Evolutionary conservation across 345 rosid species (phyloP).

Genomic region (Salix purpurea): DNA sequence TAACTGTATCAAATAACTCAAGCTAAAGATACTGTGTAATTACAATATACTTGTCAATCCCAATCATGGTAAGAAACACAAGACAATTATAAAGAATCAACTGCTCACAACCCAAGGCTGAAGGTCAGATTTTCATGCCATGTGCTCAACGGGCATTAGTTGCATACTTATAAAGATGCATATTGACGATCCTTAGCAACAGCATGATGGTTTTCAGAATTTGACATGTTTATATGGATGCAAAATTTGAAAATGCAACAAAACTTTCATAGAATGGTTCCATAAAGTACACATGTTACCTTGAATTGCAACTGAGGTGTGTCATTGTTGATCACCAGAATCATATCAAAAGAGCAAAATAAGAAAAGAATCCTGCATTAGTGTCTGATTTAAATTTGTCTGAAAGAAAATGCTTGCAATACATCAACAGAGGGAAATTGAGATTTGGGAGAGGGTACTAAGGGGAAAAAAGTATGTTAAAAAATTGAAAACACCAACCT

Average conservation of each 20-base stretch:
- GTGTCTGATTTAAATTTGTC: constrained; percentile 1
- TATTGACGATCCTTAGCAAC: not conserved
- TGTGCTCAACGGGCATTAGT: not conserved
- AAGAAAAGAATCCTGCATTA: constrained; percentile 20
- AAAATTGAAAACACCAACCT: constrained; percentile 43
- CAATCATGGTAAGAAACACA: not conserved
- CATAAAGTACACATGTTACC: constrained; percentile 33
- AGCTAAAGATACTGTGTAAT: not conserved
- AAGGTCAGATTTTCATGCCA: not conserved
- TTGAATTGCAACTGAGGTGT: constrained; percentile 57
- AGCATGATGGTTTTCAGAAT: not conserved
- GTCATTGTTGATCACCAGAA: constrained; percentile 14
- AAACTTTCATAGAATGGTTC: not conserved
- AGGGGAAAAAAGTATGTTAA: not conserved
- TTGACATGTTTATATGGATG: not conserved
- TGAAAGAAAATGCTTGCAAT: constrained; percentile 6
- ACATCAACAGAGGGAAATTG: not conserved
- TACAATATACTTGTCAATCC: not conserved
- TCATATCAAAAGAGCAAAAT: constrained; percentile 5
- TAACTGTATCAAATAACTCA: not conserved
- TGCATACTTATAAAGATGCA: no score
- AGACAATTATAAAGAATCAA: not conserved
- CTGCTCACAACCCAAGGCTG: not conserved
- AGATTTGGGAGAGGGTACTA: not conserved
- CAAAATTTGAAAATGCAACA: not conserved